Conservation (phyloP, 1,284 basidiomycete genomes). For the Rhodotorula glutinis region DNA sequence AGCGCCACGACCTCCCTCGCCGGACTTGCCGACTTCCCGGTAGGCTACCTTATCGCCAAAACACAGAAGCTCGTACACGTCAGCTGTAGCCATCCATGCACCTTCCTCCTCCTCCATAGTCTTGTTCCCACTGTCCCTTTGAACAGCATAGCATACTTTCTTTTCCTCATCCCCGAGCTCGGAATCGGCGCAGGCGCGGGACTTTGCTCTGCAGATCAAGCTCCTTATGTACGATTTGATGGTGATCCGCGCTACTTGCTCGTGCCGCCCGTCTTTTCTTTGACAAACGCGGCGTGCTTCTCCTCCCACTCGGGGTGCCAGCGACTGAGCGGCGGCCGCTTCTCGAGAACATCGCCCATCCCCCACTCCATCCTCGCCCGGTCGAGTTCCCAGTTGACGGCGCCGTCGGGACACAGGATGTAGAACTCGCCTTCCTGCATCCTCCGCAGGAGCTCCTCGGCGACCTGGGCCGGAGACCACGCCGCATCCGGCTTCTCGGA, state of each 20-base stretch:
- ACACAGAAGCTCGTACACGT: no score
- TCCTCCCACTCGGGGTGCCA: constrained; percentile 41
- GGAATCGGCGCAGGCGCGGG: no score
- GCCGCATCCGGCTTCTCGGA: constrained; percentile 40
- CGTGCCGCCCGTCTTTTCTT: constrained; percentile 34
- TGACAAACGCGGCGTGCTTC: constrained; percentile 36
- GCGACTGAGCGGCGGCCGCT: constrained; percentile 41
- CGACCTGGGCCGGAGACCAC: constrained; percentile 39
- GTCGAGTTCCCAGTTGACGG: constrained; percentile 31
- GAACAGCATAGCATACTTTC: no score
- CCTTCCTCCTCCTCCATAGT: no score
- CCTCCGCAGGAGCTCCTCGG: constrained; percentile 38
- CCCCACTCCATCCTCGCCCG: constrained; percentile 40
- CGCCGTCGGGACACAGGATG: constrained; percentile 42
- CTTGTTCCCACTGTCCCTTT: no score
- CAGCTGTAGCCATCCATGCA: no score
- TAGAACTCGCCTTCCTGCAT: constrained; percentile 34
- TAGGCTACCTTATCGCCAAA: no score
- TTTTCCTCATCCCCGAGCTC: no score
- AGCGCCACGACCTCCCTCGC: no score
- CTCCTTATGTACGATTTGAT: neutral
- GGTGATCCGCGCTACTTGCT: constrained; percentile 28
- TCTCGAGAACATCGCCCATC: constrained; percentile 36
- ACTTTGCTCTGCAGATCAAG: no score
- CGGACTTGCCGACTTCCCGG: no score